These are phyloP conservation scores for Colletotrichum gigasporum DNA, from an alignment of 2,329 filamentous ascomycete species.

Conservation along the genomic window DNA sequence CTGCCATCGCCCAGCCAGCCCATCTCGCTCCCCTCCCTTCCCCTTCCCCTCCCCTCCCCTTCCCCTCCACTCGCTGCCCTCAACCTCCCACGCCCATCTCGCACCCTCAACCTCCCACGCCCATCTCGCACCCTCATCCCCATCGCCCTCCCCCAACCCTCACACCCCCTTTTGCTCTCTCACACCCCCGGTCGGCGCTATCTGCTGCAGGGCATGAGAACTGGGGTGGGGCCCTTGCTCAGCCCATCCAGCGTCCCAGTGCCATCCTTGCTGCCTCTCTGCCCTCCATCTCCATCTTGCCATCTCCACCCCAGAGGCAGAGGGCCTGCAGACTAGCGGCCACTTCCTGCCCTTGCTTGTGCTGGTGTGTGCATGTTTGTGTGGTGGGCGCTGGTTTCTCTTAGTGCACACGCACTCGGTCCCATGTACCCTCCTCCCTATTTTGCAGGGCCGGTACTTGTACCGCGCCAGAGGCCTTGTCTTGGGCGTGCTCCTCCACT, in stretches of 20 bases:
- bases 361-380: slow-evolving; percentile 19
- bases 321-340: slow-evolving; percentile 22
- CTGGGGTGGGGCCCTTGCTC: slow-evolving; percentile 25
- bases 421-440: slow-evolving; percentile 2
- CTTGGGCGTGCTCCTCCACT: slow-evolving; percentile 20
- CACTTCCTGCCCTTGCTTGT: slow-evolving; percentile 30
- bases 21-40: background rate
- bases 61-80: background rate
- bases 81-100: background rate
- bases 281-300: slow-evolving; percentile 24
- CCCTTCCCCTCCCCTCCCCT: background rate
- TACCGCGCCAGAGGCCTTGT: slow-evolving; percentile 20
- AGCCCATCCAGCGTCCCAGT: slow-evolving; percentile 26
- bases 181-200: slow-evolving; percentile 15
- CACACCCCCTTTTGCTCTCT: background rate
- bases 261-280: slow-evolving; percentile 26
- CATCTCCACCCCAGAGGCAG: slow-evolving; percentile 16
- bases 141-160: background rate
- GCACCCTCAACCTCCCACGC: background rate
- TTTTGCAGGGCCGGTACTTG: slow-evolving; percentile 1
- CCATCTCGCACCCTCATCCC: background rate
- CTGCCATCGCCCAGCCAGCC: slow-evolving; percentile 3
- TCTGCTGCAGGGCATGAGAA: slow-evolving; percentile 31
- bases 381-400: slow-evolving; percentile 4
- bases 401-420: slow-evolving; percentile 9